Conservation (phyloP, 495 filamentous ascomycete species). For the Neurospora tetraspora region DNA sequence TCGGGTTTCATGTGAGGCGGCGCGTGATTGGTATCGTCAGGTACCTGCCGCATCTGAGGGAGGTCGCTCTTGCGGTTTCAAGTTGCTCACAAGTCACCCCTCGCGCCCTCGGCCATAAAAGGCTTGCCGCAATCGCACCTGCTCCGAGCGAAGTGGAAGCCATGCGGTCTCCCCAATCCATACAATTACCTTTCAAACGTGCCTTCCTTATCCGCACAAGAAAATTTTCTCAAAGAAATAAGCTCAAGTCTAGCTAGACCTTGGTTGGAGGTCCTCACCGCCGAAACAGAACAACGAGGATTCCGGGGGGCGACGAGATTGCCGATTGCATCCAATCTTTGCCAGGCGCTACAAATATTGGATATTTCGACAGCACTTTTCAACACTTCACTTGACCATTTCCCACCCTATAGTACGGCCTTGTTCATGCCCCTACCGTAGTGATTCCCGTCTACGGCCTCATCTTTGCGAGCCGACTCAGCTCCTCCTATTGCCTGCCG, state of each 20-base stretch:
- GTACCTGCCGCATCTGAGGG: neutral
- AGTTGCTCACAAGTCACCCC: neutral
- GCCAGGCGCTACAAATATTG: neutral
- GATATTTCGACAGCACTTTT: neutral
- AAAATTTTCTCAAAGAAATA: neutral
- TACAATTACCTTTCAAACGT: too few species aligned
- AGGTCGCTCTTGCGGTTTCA: neutral
- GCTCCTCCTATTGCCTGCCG: neutral
- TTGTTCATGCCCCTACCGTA: neutral
- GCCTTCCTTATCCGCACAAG: neutral
- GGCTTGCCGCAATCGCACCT: neutral
- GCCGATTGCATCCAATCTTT: neutral
- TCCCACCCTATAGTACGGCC: neutral
- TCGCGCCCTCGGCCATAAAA: neutral
- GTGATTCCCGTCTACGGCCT: neutral
- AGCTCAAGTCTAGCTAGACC: neutral
- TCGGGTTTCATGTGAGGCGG: neutral
- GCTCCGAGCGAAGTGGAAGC: neutral
- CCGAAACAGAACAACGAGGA: neutral
- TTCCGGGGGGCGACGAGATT: neutral
- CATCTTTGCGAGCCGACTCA: neutral
- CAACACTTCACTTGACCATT: neutral
- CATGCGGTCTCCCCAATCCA: too few species aligned
- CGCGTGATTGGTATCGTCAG: neutral
- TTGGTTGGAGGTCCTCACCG: neutral